Conservation (phyloP, 2,329 filamentous ascomycete species). For the Macrophomina tecta region DNA sequence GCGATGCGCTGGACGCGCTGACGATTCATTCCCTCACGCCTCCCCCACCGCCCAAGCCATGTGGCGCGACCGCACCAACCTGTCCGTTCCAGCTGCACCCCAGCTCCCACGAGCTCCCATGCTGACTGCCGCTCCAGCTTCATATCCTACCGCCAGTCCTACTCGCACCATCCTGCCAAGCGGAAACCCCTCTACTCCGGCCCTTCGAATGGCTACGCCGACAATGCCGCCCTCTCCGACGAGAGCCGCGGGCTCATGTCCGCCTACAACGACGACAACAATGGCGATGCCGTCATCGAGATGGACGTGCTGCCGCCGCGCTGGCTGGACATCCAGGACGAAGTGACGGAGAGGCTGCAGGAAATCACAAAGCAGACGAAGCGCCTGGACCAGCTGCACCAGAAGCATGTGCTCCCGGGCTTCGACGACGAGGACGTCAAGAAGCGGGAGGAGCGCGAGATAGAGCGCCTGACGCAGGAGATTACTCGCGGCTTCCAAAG, state of each 20-base stretch:
- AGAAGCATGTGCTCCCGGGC: conserved; percentile 94
- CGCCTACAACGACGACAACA: conserved; percentile 76
- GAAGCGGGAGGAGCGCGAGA: conserved; percentile 83
- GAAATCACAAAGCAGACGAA: conserved; percentile 83
- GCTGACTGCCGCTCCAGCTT: conserved; percentile 67
- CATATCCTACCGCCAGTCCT: conserved; percentile 98
- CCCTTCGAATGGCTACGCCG: conserved; percentile 59
- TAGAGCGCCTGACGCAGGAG: conserved; percentile 86
- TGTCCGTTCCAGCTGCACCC: conserved; percentile 64
- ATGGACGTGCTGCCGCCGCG: conserved; percentile 96
- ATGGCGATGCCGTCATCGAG: conserved; percentile 94
- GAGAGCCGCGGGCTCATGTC: conserved; percentile 86
- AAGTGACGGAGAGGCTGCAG: conserved; percentile 82
- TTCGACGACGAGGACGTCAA: conserved; percentile 96
- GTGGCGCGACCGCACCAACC: conserved; percentile 99
- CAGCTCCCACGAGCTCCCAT: conserved; percentile 30
- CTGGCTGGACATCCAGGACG: conserved; percentile 94
- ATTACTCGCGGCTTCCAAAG: conserved; percentile 89
- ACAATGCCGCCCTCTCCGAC: conserved; percentile 55
- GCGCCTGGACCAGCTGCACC: conserved; percentile 87
- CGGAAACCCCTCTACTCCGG: conserved; percentile 71
- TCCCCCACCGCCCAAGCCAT: conserved; percentile 57
- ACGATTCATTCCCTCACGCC: conserved; percentile 40
- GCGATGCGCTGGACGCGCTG: conserved; percentile 25
- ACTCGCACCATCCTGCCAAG: conserved; percentile 90